A percentile compares a stretch with the other conserved stretches of the same genome.
Conservation (phyloP, 108 stramenopile genomes). For the Schizochytrium sp. region DNA sequence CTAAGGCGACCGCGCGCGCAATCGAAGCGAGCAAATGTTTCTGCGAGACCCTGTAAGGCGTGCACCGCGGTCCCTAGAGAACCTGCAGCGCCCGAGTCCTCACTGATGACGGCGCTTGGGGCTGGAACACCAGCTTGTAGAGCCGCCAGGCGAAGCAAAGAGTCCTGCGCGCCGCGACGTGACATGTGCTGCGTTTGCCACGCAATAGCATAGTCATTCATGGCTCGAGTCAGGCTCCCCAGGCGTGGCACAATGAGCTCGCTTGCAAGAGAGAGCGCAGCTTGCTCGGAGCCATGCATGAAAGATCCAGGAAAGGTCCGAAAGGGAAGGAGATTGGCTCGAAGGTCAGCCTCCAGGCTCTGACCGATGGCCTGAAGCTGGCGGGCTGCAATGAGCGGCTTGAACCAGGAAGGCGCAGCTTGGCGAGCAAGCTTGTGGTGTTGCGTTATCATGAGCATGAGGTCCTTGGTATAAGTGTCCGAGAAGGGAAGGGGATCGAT, state of each 20-base stretch:
- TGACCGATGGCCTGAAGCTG: not conserved
- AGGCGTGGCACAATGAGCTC: not conserved
- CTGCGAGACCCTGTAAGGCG: not conserved
- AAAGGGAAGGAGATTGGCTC: not conserved
- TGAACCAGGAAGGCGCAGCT: not conserved
- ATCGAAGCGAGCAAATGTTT: not conserved
- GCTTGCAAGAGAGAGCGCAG: not conserved
- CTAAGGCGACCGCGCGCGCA: not conserved
- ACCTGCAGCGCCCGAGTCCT: not conserved
- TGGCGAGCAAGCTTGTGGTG: not conserved
- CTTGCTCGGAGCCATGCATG: not conserved
- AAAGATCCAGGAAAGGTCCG: not conserved
- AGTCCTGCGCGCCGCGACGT: not conserved
- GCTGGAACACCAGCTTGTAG: not conserved
- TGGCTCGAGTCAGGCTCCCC: not conserved
- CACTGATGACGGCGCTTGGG: not conserved
- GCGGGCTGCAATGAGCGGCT: not conserved
- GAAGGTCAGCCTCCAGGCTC: not conserved
- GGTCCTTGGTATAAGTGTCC: not conserved
- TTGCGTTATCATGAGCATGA: slow-evolving; percentile 7
- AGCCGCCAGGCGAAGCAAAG: not conserved
- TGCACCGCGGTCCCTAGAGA: not conserved
- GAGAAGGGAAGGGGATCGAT: not conserved
- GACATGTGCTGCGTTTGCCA: not conserved
- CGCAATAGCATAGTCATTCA: not conserved